Conservation (phyloP, 2,329 filamentous ascomycete genomes). For the Didymella glomerata region DNA sequence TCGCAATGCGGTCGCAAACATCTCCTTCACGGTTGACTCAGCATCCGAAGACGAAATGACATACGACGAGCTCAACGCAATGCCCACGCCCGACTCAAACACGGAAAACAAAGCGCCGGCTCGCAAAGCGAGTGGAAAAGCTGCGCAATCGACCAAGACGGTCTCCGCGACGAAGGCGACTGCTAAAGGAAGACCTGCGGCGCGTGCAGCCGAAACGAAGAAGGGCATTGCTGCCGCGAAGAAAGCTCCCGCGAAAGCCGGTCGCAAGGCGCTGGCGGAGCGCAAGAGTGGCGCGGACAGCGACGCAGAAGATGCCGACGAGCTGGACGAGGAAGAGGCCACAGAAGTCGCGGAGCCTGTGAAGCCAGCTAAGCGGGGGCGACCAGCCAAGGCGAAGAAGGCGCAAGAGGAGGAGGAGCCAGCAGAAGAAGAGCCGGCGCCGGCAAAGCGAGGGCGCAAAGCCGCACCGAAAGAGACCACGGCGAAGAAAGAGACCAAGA, state of each 20-base stretch:
- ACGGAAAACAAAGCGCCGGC: slow-evolving; percentile 50
- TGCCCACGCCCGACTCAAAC: slow-evolving; percentile 53
- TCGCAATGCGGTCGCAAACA: slow-evolving; percentile 41
- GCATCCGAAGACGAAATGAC: slow-evolving; percentile 54
- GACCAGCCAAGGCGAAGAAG: slow-evolving; percentile 65
- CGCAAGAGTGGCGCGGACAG: slow-evolving; percentile 51
- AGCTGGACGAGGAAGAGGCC: slow-evolving; percentile 44
- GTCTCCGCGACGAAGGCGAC: slow-evolving; percentile 42
- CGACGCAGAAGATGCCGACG: slow-evolving; percentile 57
- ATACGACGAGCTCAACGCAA: slow-evolving; percentile 45
- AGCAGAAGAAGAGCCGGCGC: slow-evolving; percentile 27
- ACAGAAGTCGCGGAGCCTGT: slow-evolving; percentile 28
- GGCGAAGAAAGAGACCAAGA: slow-evolving; percentile 33
- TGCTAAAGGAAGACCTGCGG: slow-evolving; percentile 47
- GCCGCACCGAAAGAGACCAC: slow-evolving; percentile 33
- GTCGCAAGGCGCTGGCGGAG: slow-evolving; percentile 55
- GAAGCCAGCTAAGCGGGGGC: slow-evolving; percentile 42
- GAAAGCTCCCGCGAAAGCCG: slow-evolving; percentile 41
- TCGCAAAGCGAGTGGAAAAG: slow-evolving; percentile 47
- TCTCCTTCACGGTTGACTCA: slow-evolving; percentile 53
- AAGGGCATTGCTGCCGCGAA: slow-evolving; percentile 50
- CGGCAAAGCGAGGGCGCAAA: slow-evolving; percentile 45
- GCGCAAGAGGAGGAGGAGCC: slow-evolving; percentile 28
- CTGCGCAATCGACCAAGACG: slow-evolving; percentile 36
- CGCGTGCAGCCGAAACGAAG: slow-evolving; percentile 52